These are phyloP conservation scores for Harrya chromipes DNA, from an alignment of 768 basidiomycete genomes.

Conservation along the genomic window DNA sequence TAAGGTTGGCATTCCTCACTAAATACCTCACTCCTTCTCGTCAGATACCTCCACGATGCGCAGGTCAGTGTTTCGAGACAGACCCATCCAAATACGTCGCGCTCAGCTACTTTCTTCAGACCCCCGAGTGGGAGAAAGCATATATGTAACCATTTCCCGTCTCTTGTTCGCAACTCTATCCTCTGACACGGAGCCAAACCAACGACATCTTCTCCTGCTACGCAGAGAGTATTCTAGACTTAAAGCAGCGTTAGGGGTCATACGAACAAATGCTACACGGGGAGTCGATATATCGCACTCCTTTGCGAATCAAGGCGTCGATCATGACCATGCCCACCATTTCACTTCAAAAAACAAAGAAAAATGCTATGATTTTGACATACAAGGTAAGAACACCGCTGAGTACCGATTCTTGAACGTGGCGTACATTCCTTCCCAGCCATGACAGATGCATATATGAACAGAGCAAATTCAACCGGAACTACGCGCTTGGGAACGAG, in stretches of 20 bases:
- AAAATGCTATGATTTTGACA: background rate
- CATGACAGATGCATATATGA: conserved; percentile 4
- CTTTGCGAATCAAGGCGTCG: conserved; percentile 3
- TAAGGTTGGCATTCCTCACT: background rate
- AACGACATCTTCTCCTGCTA: background rate
- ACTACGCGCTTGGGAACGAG: background rate
- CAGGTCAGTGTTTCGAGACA: conserved; percentile 42
- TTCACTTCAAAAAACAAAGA: conserved; percentile 1
- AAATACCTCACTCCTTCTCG: background rate
- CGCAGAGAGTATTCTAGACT: conserved; percentile 68
- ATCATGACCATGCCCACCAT: background rate
- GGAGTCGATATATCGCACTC: conserved; percentile 19
- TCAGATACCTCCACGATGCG: conserved; percentile 66
- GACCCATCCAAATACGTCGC: background rate
- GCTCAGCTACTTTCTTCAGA: conserved; percentile 37
- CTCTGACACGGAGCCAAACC: background rate
- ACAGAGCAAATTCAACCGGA: background rate
- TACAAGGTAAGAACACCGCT: conserved; percentile 7
- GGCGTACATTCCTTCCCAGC: background rate
- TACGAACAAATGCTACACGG: conserved; percentile 36
- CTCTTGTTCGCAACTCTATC: background rate
- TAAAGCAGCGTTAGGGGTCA: conserved; percentile 60
- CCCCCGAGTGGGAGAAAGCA: conserved; percentile 53
- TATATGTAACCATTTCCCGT: conserved; percentile 26
- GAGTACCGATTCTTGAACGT: background rate